These are phyloP conservation scores for Cylindrotheca closterium DNA, from an alignment of 108 stramenopile species.

Conservation along the genomic window DNA sequence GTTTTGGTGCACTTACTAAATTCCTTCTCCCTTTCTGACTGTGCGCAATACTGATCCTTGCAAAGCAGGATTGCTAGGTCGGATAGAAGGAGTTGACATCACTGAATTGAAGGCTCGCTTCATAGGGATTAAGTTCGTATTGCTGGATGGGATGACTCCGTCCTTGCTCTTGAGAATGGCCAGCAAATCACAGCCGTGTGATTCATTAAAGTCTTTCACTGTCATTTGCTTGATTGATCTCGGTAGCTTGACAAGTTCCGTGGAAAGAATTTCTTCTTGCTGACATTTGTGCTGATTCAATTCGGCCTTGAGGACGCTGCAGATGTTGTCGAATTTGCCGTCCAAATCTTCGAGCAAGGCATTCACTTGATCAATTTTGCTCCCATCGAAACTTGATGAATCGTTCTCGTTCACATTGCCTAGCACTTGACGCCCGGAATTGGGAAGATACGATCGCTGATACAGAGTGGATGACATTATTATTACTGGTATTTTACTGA, in stretches of 20 bases:
- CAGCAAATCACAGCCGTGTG: conserved; percentile 57
- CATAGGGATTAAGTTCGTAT: conserved; percentile 19
- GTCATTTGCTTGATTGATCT: conserved; percentile 57
- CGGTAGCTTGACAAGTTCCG: conserved; percentile 43
- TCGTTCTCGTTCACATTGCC: conserved; percentile 13
- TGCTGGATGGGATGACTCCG: conserved; percentile 4
- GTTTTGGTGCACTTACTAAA: conserved; percentile 34
- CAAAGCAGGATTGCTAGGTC: not conserved
- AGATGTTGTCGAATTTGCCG: conserved; percentile 23
- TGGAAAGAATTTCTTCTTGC: conserved; percentile 33
- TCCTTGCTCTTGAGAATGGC: conserved; percentile 46
- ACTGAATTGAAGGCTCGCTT: conserved; percentile 13
- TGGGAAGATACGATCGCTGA: conserved; percentile 19
- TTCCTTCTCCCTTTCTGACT: conserved; percentile 61
- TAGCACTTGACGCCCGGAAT: conserved; percentile 40
- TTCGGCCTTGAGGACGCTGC: conserved; percentile 26
- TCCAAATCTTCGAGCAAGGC: conserved; percentile 37
- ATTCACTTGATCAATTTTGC: conserved; percentile 31
- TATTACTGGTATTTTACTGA: no score
- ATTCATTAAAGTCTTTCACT: conserved; percentile 62
- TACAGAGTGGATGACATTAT: no score
- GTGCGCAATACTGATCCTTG: conserved; percentile 38
- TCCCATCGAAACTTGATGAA: conserved; percentile 24
- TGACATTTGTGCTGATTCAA: conserved; percentile 22
- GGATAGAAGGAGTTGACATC: conserved; percentile 32